phyloP scores from a whole-genome alignment of 2,329 filamentous ascomycete genomes.

The Cladosporium phlei region DNA sequence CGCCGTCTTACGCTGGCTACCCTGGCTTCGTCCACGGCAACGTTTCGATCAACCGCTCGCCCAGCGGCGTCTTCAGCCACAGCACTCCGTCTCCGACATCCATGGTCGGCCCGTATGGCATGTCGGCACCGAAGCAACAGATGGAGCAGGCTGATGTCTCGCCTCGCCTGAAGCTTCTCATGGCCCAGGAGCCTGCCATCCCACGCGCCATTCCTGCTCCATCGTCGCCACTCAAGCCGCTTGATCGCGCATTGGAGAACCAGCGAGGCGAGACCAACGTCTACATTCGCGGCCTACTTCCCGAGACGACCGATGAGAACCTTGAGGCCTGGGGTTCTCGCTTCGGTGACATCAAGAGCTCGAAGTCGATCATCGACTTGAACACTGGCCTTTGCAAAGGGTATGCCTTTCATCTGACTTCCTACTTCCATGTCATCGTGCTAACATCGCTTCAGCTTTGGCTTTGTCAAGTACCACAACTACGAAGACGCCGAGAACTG shows the following conservation, averaged over 20 bases:
- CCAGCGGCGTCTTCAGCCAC: constrained; percentile 44
- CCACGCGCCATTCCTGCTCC: constrained; percentile 87
- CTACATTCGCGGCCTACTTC: constrained; percentile 93
- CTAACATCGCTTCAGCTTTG: constrained; percentile 62
- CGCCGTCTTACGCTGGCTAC: constrained; percentile 43
- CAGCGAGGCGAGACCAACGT: constrained; percentile 94
- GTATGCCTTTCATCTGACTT: constrained; percentile 48
- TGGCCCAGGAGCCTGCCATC: constrained; percentile 70
- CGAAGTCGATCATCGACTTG: constrained; percentile 97
- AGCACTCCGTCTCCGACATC: constrained; percentile 49
- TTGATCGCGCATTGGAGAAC: constrained; percentile 93
- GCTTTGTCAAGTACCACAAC: constrained; percentile 91
- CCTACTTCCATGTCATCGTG: constrained; percentile 13
- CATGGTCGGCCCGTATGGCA: constrained; percentile 41
- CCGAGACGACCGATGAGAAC: constrained; percentile 90
- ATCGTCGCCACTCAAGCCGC: constrained; percentile 77
- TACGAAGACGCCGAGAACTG: constrained; percentile 88
- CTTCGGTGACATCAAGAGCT: constrained; percentile 91
- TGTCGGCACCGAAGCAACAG: constrained; percentile 35
- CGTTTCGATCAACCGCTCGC: constrained; percentile 47
- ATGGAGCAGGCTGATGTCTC: constrained; percentile 38
- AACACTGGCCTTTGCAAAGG: constrained; percentile 93
- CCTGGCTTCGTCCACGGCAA: constrained; percentile 34
- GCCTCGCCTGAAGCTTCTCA: constrained; percentile 41
- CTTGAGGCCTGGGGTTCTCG: constrained; percentile 75